Evolutionary conservation across 495 filamentous ascomycete species (phyloP).

Genomic region (Penicillium psychrofluorescens): DNA sequence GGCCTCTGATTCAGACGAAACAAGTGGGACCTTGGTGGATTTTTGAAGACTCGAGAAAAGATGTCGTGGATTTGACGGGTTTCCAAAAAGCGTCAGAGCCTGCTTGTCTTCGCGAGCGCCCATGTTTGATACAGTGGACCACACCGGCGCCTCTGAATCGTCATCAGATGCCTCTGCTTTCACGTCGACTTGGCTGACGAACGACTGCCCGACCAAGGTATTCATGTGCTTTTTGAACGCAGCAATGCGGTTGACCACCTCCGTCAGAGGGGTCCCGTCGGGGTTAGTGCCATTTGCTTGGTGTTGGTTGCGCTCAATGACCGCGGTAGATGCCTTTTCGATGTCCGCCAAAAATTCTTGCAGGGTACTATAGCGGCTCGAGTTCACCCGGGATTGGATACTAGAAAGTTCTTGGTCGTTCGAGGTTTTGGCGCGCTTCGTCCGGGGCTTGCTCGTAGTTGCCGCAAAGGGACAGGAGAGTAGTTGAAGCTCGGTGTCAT

Average conservation of each 20-base stretch:
- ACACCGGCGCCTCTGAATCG: slow-evolving; percentile 25
- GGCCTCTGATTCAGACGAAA: slow-evolving; percentile 28
- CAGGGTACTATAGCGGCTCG: slow-evolving; percentile 35
- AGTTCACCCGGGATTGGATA: slow-evolving; percentile 33
- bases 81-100: slow-evolving; percentile 62
- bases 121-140: slow-evolving; percentile 12
- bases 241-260: slow-evolving; percentile 33
- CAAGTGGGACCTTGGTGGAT: slow-evolving; percentile 28
- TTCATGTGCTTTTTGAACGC: slow-evolving; percentile 46
- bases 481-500: slow-evolving; percentile 36
- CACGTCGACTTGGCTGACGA: slow-evolving; percentile 28
- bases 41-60: slow-evolving; percentile 77
- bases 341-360: slow-evolving; percentile 45
- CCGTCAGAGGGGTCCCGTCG: slow-evolving; percentile 28
- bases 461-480: slow-evolving; percentile 35
- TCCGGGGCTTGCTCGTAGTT: slow-evolving; percentile 34
- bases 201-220: slow-evolving; percentile 36
- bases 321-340: slow-evolving; percentile 36
- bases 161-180: slow-evolving; percentile 35
- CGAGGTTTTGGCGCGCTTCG: slow-evolving; percentile 43
- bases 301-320: slow-evolving; percentile 38
- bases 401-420: slow-evolving; percentile 30
- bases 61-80: slow-evolving; percentile 64
- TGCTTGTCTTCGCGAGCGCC: slow-evolving; percentile 40
- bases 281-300: slow-evolving; percentile 21